phyloP scores from a whole-genome alignment of 1,284 basidiomycete genomes.

The Puccinia horiana region DNA sequence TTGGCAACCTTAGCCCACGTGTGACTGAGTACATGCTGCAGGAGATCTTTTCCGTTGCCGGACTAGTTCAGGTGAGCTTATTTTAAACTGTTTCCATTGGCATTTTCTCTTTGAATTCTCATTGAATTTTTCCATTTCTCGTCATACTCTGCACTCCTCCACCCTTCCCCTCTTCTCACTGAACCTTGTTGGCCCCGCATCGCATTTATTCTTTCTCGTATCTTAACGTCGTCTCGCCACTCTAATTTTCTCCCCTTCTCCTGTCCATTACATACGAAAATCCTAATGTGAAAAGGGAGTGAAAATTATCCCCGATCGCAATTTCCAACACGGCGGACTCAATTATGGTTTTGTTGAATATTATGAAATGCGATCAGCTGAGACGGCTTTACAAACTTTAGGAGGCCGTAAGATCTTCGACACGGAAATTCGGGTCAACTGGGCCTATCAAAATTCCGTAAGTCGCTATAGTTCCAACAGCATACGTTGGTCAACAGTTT shows the following conservation, averaged over 20 bases:
- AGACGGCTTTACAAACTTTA: conserved; percentile 91
- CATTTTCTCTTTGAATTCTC: conserved; percentile 36
- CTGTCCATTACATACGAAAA: conserved; percentile 22
- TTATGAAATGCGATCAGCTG: conserved; percentile 92
- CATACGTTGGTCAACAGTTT: background rate
- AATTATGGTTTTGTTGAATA: conserved; percentile 98
- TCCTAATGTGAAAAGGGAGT: conserved; percentile 71
- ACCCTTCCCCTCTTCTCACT: background rate
- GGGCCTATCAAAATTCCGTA: conserved; percentile 85
- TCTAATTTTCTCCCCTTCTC: background rate
- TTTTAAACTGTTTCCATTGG: conserved; percentile 1
- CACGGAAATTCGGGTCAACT: conserved; percentile 87
- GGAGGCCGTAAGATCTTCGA: conserved; percentile 98
- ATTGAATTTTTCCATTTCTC: conserved; percentile 39
- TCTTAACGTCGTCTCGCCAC: conserved; percentile 9
- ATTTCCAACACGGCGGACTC: conserved; percentile 93
- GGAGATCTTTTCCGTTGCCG: conserved; percentile 68
- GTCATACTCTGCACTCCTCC: conserved; percentile 5
- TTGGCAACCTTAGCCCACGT: conserved; percentile 90
- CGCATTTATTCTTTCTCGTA: conserved; percentile 52
- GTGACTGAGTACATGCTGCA: conserved; percentile 66
- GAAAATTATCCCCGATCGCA: conserved; percentile 97
- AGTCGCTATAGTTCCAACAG: background rate
- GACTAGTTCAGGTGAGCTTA: conserved; percentile 51
- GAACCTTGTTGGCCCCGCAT: background rate